Evolutionary conservation across 495 filamentous ascomycete genomes (phyloP), one percentile per base, ranked within the genome.

Genomic region (Aspergillus biplanus): DNA sequence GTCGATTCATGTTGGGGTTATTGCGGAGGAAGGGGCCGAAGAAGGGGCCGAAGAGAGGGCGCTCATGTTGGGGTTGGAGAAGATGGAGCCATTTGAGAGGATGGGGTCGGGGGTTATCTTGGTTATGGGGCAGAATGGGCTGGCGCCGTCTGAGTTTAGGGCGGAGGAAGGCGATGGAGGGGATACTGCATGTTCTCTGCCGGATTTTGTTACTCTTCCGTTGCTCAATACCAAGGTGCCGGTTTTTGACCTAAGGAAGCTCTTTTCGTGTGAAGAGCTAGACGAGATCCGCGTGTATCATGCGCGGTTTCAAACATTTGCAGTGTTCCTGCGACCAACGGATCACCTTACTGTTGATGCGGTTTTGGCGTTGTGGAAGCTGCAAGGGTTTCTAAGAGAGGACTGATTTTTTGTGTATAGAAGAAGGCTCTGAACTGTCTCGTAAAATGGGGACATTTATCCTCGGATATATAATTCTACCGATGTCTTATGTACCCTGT

Each of bases 311-410:
- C 66, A 70, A 27, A 62, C 55, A 31, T 50, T 27, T 16, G 79
- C 67, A 21, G 61, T 74, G 52, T 82, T 75, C 48, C 78, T 78
- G 62, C 75, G 72, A 47, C 74, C 79, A 3, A 65, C 71, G 21
- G 72, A 73, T 6, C 49, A 57, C 18, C 46, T 63, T 8, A 87
- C 83, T 2, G 57, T 83, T 7, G 67, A 81, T 7, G 63, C 86
- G 47, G 80, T 92, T 71, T 52, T 85, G 64, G 69, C 78, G 47
- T 65, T 94, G 47, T 92, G 90, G 90, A 88, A 85, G 66, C 67
- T 93, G 15, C 84, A 91, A 65, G 86, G 83, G 0, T 91, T 84
- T 64, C 34, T 89, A 6, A 65, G 63, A 32, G 58, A 65, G 46
- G 71, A 72, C n/a, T 50, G 39, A 4, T 52, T 11, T 48, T 34